phyloP scores from a whole-genome alignment of 78 protist genomes.

The Dictyostelium purpureum region DNA sequence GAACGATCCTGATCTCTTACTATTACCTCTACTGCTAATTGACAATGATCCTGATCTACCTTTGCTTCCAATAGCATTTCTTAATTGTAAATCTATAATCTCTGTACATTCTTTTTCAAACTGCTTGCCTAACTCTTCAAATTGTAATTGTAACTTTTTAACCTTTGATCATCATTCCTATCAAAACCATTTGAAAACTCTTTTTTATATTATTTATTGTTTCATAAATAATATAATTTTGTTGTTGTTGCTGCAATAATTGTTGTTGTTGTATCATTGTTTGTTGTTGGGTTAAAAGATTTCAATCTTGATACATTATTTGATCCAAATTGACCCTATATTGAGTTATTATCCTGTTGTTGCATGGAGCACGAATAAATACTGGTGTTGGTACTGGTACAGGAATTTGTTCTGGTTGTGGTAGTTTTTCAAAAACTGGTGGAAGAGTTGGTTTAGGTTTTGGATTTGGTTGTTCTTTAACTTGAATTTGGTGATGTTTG shows the following conservation, averaged over 20 bases:
- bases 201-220: background rate
- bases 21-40: conserved; percentile 6
- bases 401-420: conserved; percentile 26
- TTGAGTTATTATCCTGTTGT: conserved; percentile 31
- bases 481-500: too few species aligned
- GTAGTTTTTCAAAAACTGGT: conserved; percentile 12
- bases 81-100: conserved; percentile 17
- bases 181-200: background rate
- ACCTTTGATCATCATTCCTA: conserved; percentile 37
- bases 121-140: background rate
- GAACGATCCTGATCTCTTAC: conserved; percentile 13
- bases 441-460: conserved; percentile 42
- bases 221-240: too few species aligned
- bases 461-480: conserved; percentile 41
- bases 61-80: conserved; percentile 59
- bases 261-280: conserved; percentile 4
- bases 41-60: conserved; percentile 52
- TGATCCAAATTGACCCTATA: conserved; percentile 49
- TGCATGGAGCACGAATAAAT: conserved; percentile 63
- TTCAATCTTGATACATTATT: background rate
- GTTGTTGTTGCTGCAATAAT: background rate
- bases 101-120: conserved; percentile 61
- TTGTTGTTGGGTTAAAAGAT: background rate
- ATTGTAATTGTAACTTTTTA: background rate
- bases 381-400: conserved; percentile 74